Evolutionary conservation across 805 yeast species (phyloP).

Genomic region (Kodamaea leandrae): DNA sequence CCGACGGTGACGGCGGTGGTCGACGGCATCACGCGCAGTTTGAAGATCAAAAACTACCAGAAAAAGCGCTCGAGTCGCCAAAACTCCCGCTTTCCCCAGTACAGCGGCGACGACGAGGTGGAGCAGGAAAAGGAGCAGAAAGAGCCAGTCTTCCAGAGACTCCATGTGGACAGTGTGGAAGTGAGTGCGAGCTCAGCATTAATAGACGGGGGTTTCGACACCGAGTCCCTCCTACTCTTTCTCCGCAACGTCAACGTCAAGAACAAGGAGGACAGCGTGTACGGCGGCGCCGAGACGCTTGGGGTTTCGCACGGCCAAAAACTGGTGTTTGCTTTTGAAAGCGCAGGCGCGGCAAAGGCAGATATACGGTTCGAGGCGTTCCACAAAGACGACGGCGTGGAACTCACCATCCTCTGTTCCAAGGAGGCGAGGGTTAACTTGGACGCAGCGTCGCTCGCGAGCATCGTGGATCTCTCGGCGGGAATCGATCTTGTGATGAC

Average conservation of each 20-base stretch:
- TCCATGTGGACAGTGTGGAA: constrained; percentile 36
- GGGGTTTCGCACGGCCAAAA: constrained; percentile 21
- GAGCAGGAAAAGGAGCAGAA: constrained; percentile 10
- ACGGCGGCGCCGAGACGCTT: constrained; percentile 49
- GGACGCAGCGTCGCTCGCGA: constrained; percentile 22
- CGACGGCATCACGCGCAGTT: constrained; percentile 35
- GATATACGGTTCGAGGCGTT: constrained; percentile 56
- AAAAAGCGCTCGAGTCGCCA: constrained; percentile 18
- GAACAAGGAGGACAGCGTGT: constrained; percentile 40
- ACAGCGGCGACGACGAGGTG: constrained; percentile 14
- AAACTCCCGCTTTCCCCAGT: constrained; percentile 25
- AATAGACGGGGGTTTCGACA: constrained; percentile 25
- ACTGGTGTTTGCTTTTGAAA: constrained; percentile 26
- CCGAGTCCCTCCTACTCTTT: constrained; percentile 22
- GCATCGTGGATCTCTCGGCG: constrained; percentile 25
- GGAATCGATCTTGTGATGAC: constrained; percentile 24
- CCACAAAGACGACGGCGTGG: constrained; percentile 18
- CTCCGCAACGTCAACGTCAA: constrained; percentile 35
- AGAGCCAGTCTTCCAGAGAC: constrained; percentile 30
- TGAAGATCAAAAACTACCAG: constrained; percentile 33
- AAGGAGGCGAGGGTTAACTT: constrained; percentile 34
- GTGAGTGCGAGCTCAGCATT: constrained; percentile 50
- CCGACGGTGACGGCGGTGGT: constrained; percentile 37
- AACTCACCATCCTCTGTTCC: constrained; percentile 43
- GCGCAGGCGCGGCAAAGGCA: constrained; percentile 27